phyloP scores from a whole-genome alignment of 1,139 yeast genomes.

The Yamadazyma kanchanaburiensis region DNA sequence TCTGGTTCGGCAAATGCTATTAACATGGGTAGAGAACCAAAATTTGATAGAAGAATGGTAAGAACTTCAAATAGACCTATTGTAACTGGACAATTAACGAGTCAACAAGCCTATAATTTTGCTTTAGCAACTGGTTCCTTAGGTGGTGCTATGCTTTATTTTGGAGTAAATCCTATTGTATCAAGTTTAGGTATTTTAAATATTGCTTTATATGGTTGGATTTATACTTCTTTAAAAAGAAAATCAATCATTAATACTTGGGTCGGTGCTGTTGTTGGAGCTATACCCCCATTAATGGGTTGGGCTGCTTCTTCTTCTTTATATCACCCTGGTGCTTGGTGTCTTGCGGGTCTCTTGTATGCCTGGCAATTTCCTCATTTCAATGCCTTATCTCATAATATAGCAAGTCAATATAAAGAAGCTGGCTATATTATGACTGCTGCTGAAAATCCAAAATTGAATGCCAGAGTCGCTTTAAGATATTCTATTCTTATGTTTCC shows the following conservation, averaged over 20 bases:
- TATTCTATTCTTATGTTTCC: slow-evolving; percentile 92
- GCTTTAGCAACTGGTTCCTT: slow-evolving; percentile 69
- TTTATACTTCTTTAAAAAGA: slow-evolving; percentile 87
- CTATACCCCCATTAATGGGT: slow-evolving; percentile 98
- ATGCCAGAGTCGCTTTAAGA: slow-evolving; percentile 90
- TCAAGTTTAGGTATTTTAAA: slow-evolving; percentile 75
- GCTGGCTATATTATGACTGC: slow-evolving; percentile 99
- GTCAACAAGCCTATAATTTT: slow-evolving; percentile 74
- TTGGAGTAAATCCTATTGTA: slow-evolving; percentile 85
- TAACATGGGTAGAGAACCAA: slow-evolving; percentile 95
- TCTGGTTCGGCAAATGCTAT: slow-evolving; percentile 96
- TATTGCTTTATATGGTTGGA: slow-evolving; percentile 81
- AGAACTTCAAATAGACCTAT: slow-evolving; percentile 90
- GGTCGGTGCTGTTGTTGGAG: slow-evolving; percentile 99
- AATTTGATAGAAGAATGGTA: slow-evolving; percentile 82
- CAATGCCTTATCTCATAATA: slow-evolving; percentile 84
- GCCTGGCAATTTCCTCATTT: slow-evolving; percentile 99
- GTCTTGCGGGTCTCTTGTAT: slow-evolving; percentile 80
- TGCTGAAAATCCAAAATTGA: slow-evolving; percentile 84
- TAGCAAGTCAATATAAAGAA: slow-evolving; percentile 79
- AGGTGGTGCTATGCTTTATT: slow-evolving; percentile 67
- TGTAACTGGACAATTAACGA: slow-evolving; percentile 75
- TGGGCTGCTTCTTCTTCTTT: slow-evolving; percentile 95
- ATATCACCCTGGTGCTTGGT: slow-evolving; percentile 91
- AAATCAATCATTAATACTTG: slow-evolving; percentile 86